Percentiles rank a stretch among this genome's conserved stretches.
Conservation (phyloP, 2,329 filamentous ascomycete species). For the Calycina herbarum region DNA sequence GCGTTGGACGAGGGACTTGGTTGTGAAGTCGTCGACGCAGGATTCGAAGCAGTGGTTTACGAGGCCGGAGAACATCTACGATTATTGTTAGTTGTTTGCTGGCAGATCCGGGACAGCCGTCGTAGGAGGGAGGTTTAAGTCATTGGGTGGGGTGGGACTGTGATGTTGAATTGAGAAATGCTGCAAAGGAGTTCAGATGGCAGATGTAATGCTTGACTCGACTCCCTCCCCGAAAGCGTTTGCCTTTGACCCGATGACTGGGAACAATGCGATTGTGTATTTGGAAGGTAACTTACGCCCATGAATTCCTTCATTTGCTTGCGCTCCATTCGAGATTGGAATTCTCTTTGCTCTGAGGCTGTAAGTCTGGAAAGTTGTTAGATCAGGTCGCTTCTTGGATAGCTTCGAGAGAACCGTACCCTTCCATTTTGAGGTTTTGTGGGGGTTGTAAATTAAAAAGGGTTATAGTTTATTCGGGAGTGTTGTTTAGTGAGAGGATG, state of each 20-base stretch:
- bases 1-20: constrained; percentile 84
- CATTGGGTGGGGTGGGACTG: not conserved
- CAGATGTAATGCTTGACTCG: too few species aligned
- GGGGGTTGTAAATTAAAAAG: not conserved
- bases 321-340: constrained; percentile 92
- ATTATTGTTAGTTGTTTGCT: constrained; percentile 19
- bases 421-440: constrained; percentile 44
- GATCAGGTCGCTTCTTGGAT: not conserved
- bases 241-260: not conserved
- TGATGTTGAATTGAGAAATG: not conserved
- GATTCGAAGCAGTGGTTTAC: constrained; percentile 92
- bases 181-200: too few species aligned
- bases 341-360: constrained; percentile 79
- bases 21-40: constrained; percentile 98
- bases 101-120: too few species aligned
- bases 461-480: not conserved
- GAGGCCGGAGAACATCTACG: constrained; percentile 62
- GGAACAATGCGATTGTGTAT: not conserved
- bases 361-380: constrained; percentile 34
- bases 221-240: too few species aligned
- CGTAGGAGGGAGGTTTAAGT: not conserved
- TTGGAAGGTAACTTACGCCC: constrained; percentile 64
- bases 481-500: not conserved
- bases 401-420: constrained; percentile 27
- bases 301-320: constrained; percentile 99